phyloP scores from a whole-genome alignment of 1,139 yeast genomes.

The Taphrina sp. region DNA sequence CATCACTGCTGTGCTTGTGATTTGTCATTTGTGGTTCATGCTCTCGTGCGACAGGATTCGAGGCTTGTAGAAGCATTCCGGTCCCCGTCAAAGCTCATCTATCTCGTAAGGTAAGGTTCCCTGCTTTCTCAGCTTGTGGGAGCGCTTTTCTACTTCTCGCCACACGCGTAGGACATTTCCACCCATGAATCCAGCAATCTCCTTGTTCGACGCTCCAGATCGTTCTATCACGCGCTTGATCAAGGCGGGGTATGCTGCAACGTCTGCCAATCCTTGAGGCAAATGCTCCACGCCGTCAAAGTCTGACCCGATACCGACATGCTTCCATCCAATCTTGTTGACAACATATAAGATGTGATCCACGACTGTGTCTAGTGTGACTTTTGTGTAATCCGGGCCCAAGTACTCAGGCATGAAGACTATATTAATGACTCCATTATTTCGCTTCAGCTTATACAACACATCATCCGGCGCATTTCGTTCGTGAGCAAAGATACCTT shows the following conservation, averaged over 20 bases:
- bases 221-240: slow-evolving; percentile 42
- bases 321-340: slow-evolving; percentile 54
- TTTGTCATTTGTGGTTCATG: no score
- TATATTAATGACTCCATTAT: slow-evolving; percentile 54
- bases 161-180: slow-evolving; percentile 54
- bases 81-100: slow-evolving; percentile 8
- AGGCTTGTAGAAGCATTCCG: no score
- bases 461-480: slow-evolving; percentile 57
- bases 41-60: no score
- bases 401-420: slow-evolving; percentile 52
- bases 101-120: slow-evolving; percentile 14
- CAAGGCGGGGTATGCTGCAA: slow-evolving; percentile 55
- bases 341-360: slow-evolving; percentile 51
- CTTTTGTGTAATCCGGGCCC: slow-evolving; percentile 40
- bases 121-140: neutral
- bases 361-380: slow-evolving; percentile 53
- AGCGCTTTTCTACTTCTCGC: slow-evolving; percentile 49
- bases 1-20: no score
- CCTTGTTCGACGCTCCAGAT: slow-evolving; percentile 47
- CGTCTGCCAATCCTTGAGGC: slow-evolving; percentile 55
- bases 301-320: slow-evolving; percentile 57
- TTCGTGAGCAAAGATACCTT: slow-evolving; percentile 47
- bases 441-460: slow-evolving; percentile 46
- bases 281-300: slow-evolving; percentile 55
- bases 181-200: slow-evolving; percentile 52